Conservation (phyloP, 1,284 basidiomycete species). For the Anthracocystis panici-leucophaei region DNA sequence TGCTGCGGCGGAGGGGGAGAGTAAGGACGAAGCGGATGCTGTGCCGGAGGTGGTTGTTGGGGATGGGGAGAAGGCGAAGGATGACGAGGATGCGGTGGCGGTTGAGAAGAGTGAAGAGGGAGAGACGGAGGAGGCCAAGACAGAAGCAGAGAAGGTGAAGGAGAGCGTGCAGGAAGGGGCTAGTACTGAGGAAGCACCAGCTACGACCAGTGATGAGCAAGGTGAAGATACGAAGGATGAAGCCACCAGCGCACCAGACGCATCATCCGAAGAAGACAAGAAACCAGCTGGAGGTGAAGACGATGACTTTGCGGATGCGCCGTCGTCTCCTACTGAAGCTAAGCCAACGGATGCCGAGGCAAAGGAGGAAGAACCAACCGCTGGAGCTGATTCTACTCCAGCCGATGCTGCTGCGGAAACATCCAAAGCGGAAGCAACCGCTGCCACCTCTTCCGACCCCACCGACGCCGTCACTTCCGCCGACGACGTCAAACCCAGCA, state of each 20-base stretch:
- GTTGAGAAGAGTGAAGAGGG: constrained; percentile 15
- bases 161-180: constrained; percentile 33
- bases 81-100: not conserved
- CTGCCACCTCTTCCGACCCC: not conserved
- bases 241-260: not conserved
- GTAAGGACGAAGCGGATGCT: constrained; percentile 3
- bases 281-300: constrained; percentile 23
- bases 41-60: constrained; percentile 1
- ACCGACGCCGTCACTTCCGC: not conserved
- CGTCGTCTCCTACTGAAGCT: constrained; percentile 27
- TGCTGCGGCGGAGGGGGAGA: constrained; percentile 24
- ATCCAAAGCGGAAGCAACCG: not conserved
- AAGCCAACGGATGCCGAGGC: constrained; percentile 8
- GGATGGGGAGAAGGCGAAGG: constrained; percentile 8
- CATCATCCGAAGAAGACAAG: constrained; percentile 15
- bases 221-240: constrained; percentile 6
- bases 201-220: not conserved
- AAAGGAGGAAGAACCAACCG: constrained; percentile 6
- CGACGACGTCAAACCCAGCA: constrained; percentile 10
- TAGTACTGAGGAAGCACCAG: not conserved
- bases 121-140: constrained; percentile 18
- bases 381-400: constrained; percentile 1
- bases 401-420: not conserved
- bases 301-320: constrained; percentile 48
- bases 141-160: constrained; percentile 41